Evolutionary conservation across 768 basidiomycete genomes (phyloP), one percentile per base, ranked within the genome.

Genomic region (Arthromyces matolae): DNA sequence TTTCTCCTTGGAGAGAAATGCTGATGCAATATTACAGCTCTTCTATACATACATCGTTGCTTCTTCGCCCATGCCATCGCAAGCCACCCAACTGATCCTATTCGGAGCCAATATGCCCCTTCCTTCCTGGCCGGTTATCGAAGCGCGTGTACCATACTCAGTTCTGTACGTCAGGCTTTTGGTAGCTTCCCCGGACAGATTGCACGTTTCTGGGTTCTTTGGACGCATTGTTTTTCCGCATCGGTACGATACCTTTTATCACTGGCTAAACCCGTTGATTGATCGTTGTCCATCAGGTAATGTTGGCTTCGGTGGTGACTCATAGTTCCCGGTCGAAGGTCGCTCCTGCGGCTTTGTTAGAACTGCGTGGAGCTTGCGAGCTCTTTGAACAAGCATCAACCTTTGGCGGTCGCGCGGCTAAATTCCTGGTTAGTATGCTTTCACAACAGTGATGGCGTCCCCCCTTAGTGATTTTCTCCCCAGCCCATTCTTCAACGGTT

Each of bases 231-330:
- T 5, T 86, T 86, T 58, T 83, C 82, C 16, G 77, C 81, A 18
- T 66, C 82, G 51, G 83, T 84, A 54, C 44, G 78, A 62, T 45
- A n/a, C n/a, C n/a, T n/a, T n/a, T n/a, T n/a, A n/a, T n/a, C n/a
- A n/a, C n/a, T n/a, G n/a, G n/a, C n/a, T n/a, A n/a, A n/a, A n/a
- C n/a, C n/a, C n/a, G n/a, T n/a, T n/a, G n/a, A n/a, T n/a, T n/a
- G n/a, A n/a, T n/a, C n/a, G n/a, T 29, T 5, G 24, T 10, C 7
- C 38, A 5, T 28, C n/a, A 89, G 87, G 80, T 89, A 22, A 84
- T 90, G 79, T 60, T 89, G 32, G 79, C 84, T 9, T 84, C 87
- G 8, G 79, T 89, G n/a, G 84, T 86, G 1, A 88, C 83, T 10
- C 82, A 83, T 44, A 78, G 79, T 27, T 74, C 80, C 12, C 71